Conservation (phyloP, 257 asterid species). For the Coffea eugenioides region DNA sequence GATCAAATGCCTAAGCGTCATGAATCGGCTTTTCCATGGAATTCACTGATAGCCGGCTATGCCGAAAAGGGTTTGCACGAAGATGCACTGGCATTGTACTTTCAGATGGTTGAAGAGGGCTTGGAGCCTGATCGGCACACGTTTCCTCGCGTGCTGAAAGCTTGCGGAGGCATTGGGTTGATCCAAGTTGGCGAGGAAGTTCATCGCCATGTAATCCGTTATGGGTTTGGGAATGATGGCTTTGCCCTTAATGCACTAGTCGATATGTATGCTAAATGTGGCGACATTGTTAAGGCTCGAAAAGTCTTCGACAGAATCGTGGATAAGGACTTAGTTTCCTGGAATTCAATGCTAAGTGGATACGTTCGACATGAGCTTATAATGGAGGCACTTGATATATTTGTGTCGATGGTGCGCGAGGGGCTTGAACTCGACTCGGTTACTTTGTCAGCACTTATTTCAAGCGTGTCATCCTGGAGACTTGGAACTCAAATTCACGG, state of each 20-base stretch:
- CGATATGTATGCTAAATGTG: conserved; percentile 83
- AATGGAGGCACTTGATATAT: conserved; percentile 39
- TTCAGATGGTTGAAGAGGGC: conserved; percentile 91
- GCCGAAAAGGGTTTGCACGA: conserved; percentile 57
- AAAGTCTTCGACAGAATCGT: conserved; percentile 48
- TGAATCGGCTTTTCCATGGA: conserved; percentile 74
- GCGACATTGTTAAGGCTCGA: conserved; percentile 65
- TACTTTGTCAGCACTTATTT: conserved; percentile 53
- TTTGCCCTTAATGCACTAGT: conserved; percentile 65
- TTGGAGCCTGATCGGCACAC: conserved; percentile 76
- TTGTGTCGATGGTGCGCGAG: conserved; percentile 42
- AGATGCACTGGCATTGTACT: conserved; percentile 78
- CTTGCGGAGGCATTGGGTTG: conserved; percentile 76
- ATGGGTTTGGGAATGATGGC: conserved; percentile 46
- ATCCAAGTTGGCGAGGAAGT: conserved; percentile 69
- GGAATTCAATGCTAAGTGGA: conserved; percentile 80
- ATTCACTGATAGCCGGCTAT: conserved; percentile 77
- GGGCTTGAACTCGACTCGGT: conserved; percentile 57
- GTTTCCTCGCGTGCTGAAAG: conserved; percentile 79
- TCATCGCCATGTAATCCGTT: conserved; percentile 69
- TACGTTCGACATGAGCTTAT: conserved; percentile 58
- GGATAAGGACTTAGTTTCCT: conserved; percentile 60
- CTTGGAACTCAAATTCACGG: conserved; percentile 63
- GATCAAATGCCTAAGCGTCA: conserved; percentile 68
- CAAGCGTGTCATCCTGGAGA: conserved; percentile 25